Evolutionary conservation across 371 early-diverging fungal species (phyloP), one percentile per base, ranked within the genome.

Genomic region (Neoconidiobolus thromboides): DNA sequence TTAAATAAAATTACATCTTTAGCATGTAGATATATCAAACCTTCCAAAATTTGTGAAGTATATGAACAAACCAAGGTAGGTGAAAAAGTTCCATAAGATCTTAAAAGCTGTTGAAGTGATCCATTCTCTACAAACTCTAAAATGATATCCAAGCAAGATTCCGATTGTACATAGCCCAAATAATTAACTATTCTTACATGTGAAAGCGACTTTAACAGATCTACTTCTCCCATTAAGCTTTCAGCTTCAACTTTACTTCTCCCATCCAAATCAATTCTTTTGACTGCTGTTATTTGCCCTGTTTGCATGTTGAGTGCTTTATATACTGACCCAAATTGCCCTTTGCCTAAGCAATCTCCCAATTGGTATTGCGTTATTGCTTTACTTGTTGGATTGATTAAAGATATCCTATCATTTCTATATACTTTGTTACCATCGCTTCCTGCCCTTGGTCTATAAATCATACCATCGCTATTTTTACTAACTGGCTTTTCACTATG

Each of bases 101-200:
- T 87, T 15, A 89, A 73, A 10, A 91, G 86, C 2, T 81, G 82
- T 67, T 86, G 76, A 15, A 98, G 76, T 1, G 95, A 95, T 6
- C 98, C 98, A 64, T 92, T 89, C 68, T 96, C 96, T 44, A 92
- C 95, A 68, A 80, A 78, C 85, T 93, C 96, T 68, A 95, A 75
- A 14, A 93, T 78, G 56, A 95, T 85, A 66, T 89, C 83, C 36
- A 93, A 69, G 60, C 79, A 73, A 4, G 75, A 74, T 36, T 76
- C 70, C 1, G 82, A 84, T 55, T 81, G 82, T 36, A 87, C 77
- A 68, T 86, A 92, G 0, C 91, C 93, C 43, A 79, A 67, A 62
- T 93, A 93, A 43, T 84, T 80, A 47, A 95, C 91, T 47, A 95
- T 84, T 46, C 91, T 88, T 0, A 80, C 76, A 64, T 92, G 93